These are phyloP conservation scores for Microsporum audouinii DNA, from an alignment of 2,329 filamentous ascomycete genomes.

Conservation along the genomic window DNA sequence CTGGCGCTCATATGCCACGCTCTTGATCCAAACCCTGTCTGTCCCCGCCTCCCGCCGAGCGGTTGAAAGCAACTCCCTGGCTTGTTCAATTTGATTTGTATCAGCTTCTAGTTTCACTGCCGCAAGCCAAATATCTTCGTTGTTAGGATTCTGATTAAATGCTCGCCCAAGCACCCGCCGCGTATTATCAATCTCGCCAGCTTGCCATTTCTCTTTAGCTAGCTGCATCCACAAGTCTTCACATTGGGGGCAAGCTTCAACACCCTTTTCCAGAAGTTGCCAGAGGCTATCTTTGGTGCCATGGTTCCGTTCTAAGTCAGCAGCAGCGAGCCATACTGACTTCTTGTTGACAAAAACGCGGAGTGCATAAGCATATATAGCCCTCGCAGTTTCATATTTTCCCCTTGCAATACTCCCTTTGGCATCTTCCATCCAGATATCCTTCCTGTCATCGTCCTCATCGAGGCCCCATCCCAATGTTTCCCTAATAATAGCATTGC, in stretches of 20 bases:
- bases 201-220: slow-evolving; percentile 86
- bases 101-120: slow-evolving; percentile 95
- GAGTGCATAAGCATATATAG: slow-evolving; percentile 84
- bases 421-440: slow-evolving; percentile 92
- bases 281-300: slow-evolving; percentile 73
- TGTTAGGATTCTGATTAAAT: slow-evolving; percentile 90
- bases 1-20: slow-evolving; percentile 83
- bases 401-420: slow-evolving; percentile 68
- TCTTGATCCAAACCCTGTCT: slow-evolving; percentile 95
- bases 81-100: slow-evolving; percentile 68
- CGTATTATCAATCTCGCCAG: slow-evolving; percentile 76
- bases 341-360: slow-evolving; percentile 81
- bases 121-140: slow-evolving; percentile 95
- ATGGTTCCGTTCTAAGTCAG: slow-evolving; percentile 82
- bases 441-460: slow-evolving; percentile 91
- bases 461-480: slow-evolving; percentile 89
- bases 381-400: slow-evolving; percentile 78
- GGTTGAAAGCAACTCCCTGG: slow-evolving; percentile 66
- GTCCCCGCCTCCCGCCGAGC: slow-evolving; percentile 84
- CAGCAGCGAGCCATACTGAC: slow-evolving; percentile 80
- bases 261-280: slow-evolving; percentile 79
- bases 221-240: slow-evolving; percentile 94
- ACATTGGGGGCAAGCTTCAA: slow-evolving; percentile 82
- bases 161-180: slow-evolving; percentile 74
- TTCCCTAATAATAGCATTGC: slow-evolving; percentile 78